A percentile compares a stretch with the other conserved stretches of the same genome.
Evolutionary conservation across 208 protist genomes (phyloP).

Genomic region (Wallacemonas sp.): DNA sequence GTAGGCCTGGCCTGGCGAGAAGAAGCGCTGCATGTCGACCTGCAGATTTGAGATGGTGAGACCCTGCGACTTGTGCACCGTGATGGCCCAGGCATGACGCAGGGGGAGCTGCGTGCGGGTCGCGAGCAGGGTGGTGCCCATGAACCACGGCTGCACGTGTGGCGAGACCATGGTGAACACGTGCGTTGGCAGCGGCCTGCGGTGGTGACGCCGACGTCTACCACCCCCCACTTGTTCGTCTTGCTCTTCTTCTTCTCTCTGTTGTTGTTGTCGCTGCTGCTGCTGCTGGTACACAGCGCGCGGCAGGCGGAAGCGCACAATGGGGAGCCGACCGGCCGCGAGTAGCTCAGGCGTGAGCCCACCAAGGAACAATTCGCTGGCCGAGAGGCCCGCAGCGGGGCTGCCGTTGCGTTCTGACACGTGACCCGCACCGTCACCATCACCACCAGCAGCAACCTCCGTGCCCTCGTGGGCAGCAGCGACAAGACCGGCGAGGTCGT

Average conservation of each 20-base stretch:
- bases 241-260: not conserved
- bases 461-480: not conserved
- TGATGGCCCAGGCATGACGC: constrained; percentile 93
- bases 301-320: constrained; percentile 49
- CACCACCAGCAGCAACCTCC: no score
- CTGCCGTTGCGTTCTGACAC: not conserved
- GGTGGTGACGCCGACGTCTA: not conserved
- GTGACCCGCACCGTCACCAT: constrained; percentile 1
- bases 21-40: constrained; percentile 59
- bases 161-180: constrained; percentile 54
- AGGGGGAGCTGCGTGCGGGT: constrained; percentile 85
- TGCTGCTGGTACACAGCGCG: not conserved
- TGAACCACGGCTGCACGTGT: constrained; percentile 39
- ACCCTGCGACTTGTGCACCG: constrained; percentile 96
- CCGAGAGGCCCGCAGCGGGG: not conserved
- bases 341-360: constrained; percentile 25
- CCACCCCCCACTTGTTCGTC: not conserved
- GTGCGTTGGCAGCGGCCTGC: constrained; percentile 20
- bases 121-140: constrained; percentile 35
- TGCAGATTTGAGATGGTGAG: constrained; percentile 69
- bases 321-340: constrained; percentile 32
- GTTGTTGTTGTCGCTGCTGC: not conserved
- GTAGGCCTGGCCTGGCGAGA: constrained; percentile 72
- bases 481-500: constrained; percentile 3
- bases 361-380: constrained; percentile 31